Evolutionary conservation across 192 early-diverging fungal genomes (phyloP), one percentile per base, ranked within the genome.

Genomic region (Irineochytrium annulatum): DNA sequence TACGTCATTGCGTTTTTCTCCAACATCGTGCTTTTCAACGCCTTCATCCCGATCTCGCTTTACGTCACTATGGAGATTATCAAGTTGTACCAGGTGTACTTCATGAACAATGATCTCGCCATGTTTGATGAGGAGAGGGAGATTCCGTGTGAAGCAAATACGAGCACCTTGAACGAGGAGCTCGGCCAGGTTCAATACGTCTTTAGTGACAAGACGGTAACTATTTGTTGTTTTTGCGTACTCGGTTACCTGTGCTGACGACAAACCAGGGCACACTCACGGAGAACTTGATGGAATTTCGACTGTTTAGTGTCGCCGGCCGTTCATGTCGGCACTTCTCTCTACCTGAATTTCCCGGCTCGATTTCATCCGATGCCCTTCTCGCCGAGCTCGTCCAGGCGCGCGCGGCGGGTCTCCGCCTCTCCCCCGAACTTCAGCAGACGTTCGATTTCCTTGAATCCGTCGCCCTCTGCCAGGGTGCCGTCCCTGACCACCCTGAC

Each of bases 111-210:
- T 49, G 95, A 98, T 65, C 69, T 89, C 3, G 87, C 91, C 60
- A 91, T 98, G 87, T 95, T 94, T 59, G 77, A 94, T 61, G 83
- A 77, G 49, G 79, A 79, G 17, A 75, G 81, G 2, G 84, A 95
- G 58, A 74, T 81, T n/a, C 78, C 91, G 3, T 91, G 89, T 73
- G 74, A 84, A 14, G 87, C 93, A 19, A 82, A 86, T 45, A 80
- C 91, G 3, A 95, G 92, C 91, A 91, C 88, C 60, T 58, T 88
- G n/a, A 74, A 92, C 22, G 91, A 97, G 61, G 93, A 97, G 64
- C 73, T 97, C 6, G 93, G 93, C 8, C 92, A 95, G 67, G 89
- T 98, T 29, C 90, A 94, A 71, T 98, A 95, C 77, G 81, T 96
- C 8, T 96, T 98, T 61, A 89, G 87, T 26, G 95, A 98, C 75